Base-by-base conservation (phyloP, 352 stramenopile species). In the Paralagenidium karlingii region DNA sequence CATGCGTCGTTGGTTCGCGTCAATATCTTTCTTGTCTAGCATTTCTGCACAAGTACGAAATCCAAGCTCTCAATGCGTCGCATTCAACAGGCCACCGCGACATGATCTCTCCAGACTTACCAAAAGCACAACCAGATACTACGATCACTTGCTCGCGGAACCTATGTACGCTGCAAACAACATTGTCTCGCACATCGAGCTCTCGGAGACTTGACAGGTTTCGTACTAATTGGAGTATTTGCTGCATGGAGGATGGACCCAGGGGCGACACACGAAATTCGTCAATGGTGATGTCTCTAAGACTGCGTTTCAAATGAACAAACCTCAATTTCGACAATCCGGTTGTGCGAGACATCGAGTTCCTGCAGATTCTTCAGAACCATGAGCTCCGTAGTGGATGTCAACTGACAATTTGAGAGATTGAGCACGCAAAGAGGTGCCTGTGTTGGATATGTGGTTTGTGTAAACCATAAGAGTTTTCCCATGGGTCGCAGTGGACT, bases 71-170 rank as follows among this genome's bases (percentile, higher is more conserved):
- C 16, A 9, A 41, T 41, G 22, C 6, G 8, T 8, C 8, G 4
- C n/a, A 3, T 41, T 8, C 8, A 34, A 29, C 7, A 3, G 3
- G 36, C 8, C 18, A 31, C n/a, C n/a, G n/a, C 22, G 8, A 36
- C 7, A 7, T 36, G 30, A 36, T 22, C 19, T 8, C 3, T 3
- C 13, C 20, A 16, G 5, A 44, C 45, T 27, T 53, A 82, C 70
- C 46, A 13, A 87, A 52, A 6, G 58, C 54, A 3, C 65, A 38
- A 1, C 60, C 74, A 8, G 74, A 87, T 37, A 87, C 84, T 3
- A 70, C 79, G 48, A 88, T 76, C 5, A 53, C 64, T 29, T 79
- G 76, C 29, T 88, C 74, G 15, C 74, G 63, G 42, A 85, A 88
- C 37, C 79, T 83, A 4, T 53, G 54, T 8, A 29, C 47, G 21